Percentiles rank a stretch among this genome's conserved stretches.
phyloP scores from a whole-genome alignment of 2,329 filamentous ascomycete genomes.

The Colletotrichum magnum region DNA sequence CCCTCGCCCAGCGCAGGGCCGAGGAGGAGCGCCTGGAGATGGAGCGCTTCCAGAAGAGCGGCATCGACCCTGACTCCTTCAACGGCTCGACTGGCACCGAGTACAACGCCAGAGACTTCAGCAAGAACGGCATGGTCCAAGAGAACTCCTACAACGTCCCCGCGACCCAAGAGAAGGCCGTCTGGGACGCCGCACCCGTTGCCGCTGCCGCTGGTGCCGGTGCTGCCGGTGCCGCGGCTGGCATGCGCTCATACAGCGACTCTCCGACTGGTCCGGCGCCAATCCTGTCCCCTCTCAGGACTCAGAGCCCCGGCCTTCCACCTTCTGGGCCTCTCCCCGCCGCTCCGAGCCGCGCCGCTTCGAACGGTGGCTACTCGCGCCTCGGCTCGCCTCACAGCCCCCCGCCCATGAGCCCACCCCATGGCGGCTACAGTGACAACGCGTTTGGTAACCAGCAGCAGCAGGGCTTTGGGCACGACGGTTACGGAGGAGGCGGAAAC shows the following conservation, averaged over 20 bases:
- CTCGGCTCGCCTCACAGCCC: conserved; percentile 40
- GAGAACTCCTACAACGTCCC: conserved; percentile 51
- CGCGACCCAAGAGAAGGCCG: conserved; percentile 47
- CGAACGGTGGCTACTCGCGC: conserved; percentile 34
- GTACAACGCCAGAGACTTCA: conserved; percentile 53
- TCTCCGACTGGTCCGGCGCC: conserved; percentile 21
- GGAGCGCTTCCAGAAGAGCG: conserved; percentile 62
- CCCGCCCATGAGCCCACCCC: conserved; percentile 38
- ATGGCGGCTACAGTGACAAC: conserved; percentile 27
- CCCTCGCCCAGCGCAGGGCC: conserved; percentile 58
- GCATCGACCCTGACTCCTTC: conserved; percentile 64
- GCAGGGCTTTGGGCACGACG: conserved; percentile 25
- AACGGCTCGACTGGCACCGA: conserved; percentile 51
- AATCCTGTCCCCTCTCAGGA: conserved; percentile 32
- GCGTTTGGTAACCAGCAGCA: conserved; percentile 34
- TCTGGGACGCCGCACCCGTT: conserved; percentile 40
- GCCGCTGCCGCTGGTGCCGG: conserved; percentile 43
- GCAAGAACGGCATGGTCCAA: conserved; percentile 46
- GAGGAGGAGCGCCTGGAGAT: conserved; percentile 66
- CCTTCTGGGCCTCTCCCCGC: conserved; percentile 37
- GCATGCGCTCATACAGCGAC: conserved; percentile 35
- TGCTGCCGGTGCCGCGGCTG: conserved; percentile 26
- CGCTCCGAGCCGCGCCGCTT: conserved; percentile 39
- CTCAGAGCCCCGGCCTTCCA: conserved; percentile 37
- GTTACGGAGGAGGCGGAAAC: conserved; percentile 31